These are phyloP conservation scores for Lippia alba DNA, from an alignment of 305 asterid genomes.

Conservation along the genomic window DNA sequence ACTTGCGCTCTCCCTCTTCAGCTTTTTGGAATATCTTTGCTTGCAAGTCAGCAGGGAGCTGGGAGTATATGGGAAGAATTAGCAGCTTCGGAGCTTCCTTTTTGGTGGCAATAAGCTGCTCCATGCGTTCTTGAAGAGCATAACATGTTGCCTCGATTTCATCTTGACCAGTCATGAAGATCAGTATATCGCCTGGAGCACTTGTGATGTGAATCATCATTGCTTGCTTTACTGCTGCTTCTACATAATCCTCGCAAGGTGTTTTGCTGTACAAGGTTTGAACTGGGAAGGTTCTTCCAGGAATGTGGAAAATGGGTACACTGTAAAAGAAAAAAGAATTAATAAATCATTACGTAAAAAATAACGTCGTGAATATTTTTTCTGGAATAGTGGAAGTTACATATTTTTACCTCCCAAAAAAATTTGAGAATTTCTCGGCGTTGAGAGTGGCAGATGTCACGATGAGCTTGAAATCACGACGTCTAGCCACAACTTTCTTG, in stretches of 20 bases:
- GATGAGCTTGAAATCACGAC: constrained; percentile 95
- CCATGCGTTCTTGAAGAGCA: constrained; percentile 92
- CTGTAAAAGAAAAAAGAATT: constrained; percentile 46
- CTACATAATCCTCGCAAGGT: constrained; percentile 97
- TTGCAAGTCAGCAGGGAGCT: constrained; percentile 96
- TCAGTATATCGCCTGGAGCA: constrained; percentile 92
- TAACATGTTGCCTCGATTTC: constrained; percentile 98
- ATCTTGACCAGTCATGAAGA: constrained; percentile 98
- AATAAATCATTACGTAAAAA: constrained; percentile 4
- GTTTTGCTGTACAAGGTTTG: constrained; percentile 76
- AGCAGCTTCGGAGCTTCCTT: constrained; percentile 85
- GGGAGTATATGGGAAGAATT: constrained; percentile 97
- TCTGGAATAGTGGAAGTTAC: constrained; percentile 20
- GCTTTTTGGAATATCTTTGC: constrained; percentile 95
- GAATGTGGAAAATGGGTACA: constrained; percentile 93
- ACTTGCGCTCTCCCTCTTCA: constrained; percentile 91
- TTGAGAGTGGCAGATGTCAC: constrained; percentile 98
- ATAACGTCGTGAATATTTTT: neutral
- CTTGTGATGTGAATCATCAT: constrained; percentile 92
- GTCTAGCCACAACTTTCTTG: constrained; percentile 92
- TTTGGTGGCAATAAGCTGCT: constrained; percentile 67
- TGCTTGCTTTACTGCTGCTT: constrained; percentile 95
- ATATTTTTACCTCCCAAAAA: constrained; percentile 81
- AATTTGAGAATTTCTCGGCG: constrained; percentile 88
- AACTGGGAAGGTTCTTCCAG: constrained; percentile 96